Evolutionary conservation across 441 rosid species (phyloP), one percentile per base, ranked within the genome.

Genomic region (Erodium trifolium): DNA sequence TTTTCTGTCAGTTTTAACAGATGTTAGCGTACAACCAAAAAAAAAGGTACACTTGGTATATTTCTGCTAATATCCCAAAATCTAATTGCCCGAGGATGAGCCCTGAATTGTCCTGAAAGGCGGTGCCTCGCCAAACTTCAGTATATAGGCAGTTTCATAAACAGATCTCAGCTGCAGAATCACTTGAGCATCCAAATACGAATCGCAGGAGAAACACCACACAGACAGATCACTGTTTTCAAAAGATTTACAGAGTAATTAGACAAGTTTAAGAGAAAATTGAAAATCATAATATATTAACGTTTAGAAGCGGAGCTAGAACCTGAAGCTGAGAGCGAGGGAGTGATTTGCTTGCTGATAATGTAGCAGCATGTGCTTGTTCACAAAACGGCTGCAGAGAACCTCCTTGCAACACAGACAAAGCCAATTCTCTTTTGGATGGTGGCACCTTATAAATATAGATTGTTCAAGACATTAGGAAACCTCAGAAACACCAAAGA

Each of bases 301-400:
- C 9, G 63, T 59, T 18, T 29, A 7, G 63, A 59, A 59, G 4
- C 6, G 14, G 31, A 14, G 66, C 7, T 7, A 13, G 2, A 76
- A 89, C 97, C 98, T 93, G 71, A 79, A 91, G 78, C 97, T 87
- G 70, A 92, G 89, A n/a, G 95, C 96, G 3, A 88, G 41, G 66
- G 76, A 87, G 70, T 88, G 95, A 73, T 75, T 79, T 10, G 67
- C 80, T 41, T 87, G 79, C 67, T 83, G 87, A 73, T 71, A 85
- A 75, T 92, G 98, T 65, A 79, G 83, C 7, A 92, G 80, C 96
- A 92, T 90, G 71, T 92, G 95, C 79, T 87, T 85, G 57, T 90
- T 91, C 78, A 93, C 90, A 7, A 91, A 91, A 55, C 97, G 91
- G 80, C 98, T 93, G 73, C 98, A 93, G 0, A 89, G 79, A 10